These are phyloP conservation scores for Cyberlindnera americana DNA, from an alignment of 805 yeast species.

Conservation along the genomic window DNA sequence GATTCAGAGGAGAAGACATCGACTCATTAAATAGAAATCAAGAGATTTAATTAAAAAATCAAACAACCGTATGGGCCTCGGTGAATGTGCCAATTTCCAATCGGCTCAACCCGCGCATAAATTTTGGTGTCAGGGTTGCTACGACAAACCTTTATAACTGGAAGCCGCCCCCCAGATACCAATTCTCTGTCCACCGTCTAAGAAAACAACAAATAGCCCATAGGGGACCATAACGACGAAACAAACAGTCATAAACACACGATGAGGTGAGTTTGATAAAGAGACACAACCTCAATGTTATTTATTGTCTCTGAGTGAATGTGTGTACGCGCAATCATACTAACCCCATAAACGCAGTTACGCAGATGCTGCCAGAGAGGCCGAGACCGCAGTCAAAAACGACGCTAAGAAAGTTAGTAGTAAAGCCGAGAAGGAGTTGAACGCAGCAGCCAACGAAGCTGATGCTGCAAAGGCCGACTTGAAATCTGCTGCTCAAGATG, in stretches of 20 bases:
- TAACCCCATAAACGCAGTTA: slow-evolving; percentile 10
- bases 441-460: slow-evolving; percentile 12
- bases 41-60: too few relatives aligned
- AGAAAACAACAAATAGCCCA: too few relatives aligned
- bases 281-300: too few relatives aligned
- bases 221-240: background rate
- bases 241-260: background rate
- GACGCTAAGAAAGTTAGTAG: slow-evolving; percentile 16
- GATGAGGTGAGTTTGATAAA: slow-evolving; percentile 11
- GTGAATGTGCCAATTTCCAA: too few relatives aligned
- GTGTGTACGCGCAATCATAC: slow-evolving; percentile 1
- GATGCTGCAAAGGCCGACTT: slow-evolving; percentile 23
- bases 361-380: slow-evolving; percentile 23
- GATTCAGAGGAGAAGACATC: too few relatives aligned
- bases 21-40: too few relatives aligned
- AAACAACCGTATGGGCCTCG: too few relatives aligned
- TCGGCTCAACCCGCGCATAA: too few relatives aligned
- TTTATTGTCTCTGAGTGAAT: too few relatives aligned
- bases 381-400: slow-evolving; percentile 17
- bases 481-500: slow-evolving; percentile 19
- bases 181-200: too few relatives aligned
- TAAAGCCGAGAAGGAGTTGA: slow-evolving; percentile 9
- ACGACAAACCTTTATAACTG: slow-evolving; percentile 1
- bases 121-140: slow-evolving; percentile 1
- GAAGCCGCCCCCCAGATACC: background rate